Evolutionary conservation across 345 rosid species (phyloP).

Genomic region (Eucalyptus coolabah): DNA sequence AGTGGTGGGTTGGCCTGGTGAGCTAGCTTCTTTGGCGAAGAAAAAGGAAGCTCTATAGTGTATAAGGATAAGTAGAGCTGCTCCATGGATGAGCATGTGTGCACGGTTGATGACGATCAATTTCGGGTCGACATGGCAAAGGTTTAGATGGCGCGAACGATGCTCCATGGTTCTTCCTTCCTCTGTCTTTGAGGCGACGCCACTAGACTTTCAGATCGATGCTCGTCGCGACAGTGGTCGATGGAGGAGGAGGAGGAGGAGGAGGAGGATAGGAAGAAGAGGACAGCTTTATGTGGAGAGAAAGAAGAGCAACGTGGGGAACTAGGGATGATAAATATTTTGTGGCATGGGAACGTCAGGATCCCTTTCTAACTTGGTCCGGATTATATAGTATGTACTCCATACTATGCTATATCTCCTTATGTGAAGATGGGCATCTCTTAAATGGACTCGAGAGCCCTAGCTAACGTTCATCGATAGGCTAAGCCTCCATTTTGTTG

Average conservation of each 20-base stretch:
- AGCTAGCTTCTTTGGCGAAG: not conserved
- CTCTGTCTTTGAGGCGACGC: not conserved
- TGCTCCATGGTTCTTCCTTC: not conserved
- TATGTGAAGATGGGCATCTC: too few species aligned
- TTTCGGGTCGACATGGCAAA: not conserved
- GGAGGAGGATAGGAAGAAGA: too few species aligned
- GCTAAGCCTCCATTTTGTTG: not conserved
- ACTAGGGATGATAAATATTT: not conserved
- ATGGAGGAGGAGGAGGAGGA: too few species aligned
- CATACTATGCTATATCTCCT: too few species aligned
- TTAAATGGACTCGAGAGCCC: not conserved
- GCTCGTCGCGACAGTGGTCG: not conserved
- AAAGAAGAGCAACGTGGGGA: not conserved
- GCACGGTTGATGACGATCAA: slow-evolving; percentile 6
- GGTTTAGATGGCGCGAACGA: slow-evolving; percentile 6
- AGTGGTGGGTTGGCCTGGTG: not conserved
- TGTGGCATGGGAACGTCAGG: not conserved
- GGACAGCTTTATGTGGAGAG: not conserved
- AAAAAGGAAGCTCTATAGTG: slow-evolving; percentile 15
- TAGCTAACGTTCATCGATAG: not conserved
- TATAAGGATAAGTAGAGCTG: slow-evolving; percentile 10
- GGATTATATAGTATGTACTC: too few species aligned
- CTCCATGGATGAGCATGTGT: slow-evolving; percentile 5
- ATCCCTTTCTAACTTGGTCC: not conserved
- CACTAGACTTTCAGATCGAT: not conserved